A percentile compares a stretch with the other conserved stretches of the same genome.
Conservation (phyloP, 1,284 basidiomycete genomes). For the Paramarasmius palmivorus region DNA sequence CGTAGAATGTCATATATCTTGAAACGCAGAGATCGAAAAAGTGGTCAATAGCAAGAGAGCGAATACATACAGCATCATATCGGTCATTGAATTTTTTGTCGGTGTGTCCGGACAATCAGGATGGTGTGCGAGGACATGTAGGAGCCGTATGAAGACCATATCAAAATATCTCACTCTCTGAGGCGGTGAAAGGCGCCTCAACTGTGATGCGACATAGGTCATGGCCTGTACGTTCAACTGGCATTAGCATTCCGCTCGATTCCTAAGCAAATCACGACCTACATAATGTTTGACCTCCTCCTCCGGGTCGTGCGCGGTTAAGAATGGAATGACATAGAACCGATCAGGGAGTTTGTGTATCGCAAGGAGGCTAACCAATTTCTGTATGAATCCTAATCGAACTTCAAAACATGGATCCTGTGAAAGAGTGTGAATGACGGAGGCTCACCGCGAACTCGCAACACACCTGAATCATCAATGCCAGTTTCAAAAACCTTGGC, state of each 20-base stretch:
- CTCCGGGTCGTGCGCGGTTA: constrained; percentile 93
- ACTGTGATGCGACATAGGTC: constrained; percentile 52
- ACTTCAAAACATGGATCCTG: constrained; percentile 91
- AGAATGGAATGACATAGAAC: constrained; percentile 85
- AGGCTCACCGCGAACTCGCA: neutral
- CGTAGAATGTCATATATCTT: constrained; percentile 90
- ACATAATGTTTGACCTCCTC: constrained; percentile 69
- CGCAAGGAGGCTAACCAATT: constrained; percentile 67
- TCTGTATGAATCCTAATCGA: constrained; percentile 76
- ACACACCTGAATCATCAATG: constrained; percentile 75
- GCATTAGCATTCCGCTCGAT: constrained; percentile 2
- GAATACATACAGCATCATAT: constrained; percentile 66
- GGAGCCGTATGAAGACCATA: constrained; percentile 79
- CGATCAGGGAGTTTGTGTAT: constrained; percentile 64
- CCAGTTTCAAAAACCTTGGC: constrained; percentile 69
- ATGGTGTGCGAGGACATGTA: constrained; percentile 91
- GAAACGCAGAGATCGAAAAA: neutral
- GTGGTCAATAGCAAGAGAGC: neutral
- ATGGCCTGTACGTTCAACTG: constrained; percentile 46
- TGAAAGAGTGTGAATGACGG: neutral
- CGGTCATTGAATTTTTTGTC: constrained; percentile 62
- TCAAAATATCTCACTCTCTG: constrained; percentile 71
- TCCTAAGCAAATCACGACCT: constrained; percentile 15
- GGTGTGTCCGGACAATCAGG: constrained; percentile 77
- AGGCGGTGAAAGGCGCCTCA: constrained; percentile 40